Evolutionary conservation across 345 rosid genomes (phyloP), one percentile per base, ranked within the genome.

Genomic region (Salix brachista): DNA sequence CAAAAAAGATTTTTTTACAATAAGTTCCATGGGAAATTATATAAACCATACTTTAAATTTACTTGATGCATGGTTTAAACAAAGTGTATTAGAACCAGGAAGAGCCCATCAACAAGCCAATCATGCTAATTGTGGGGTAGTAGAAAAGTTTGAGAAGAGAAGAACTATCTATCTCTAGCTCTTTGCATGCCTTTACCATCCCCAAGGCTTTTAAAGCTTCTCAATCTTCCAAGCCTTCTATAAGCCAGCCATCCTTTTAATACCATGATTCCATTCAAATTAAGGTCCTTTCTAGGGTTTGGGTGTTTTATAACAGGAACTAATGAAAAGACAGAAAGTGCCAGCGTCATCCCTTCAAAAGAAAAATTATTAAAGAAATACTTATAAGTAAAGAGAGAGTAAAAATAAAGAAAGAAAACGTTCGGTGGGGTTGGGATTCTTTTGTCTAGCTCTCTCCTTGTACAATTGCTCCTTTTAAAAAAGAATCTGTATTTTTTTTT

Each of bases 251-350:
- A 60, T 71, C 75, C 74, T 86, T 86, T 84, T 76, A 66, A 72
- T 75, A 65, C 54, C 80, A 78, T 41, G 44, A 41, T 80, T 80
- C 80, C 79, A 82, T 81, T 86, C 85, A 87, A 85, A 85, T 83
- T 83, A 84, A 75, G 60, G 26, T 61, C 83, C 90, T 86, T 86
- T 87, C 44, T 86, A 78, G 82, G 90, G 85, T 83, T 88, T 84
- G 88, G 91, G 92, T 83, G 88, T 88, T 84, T 86, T 85, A 83
- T 86, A 84, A 85, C 85, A 83, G 79, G 80, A 82, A 77, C 80
- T 52, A 82, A 84, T 50, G 85, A 84, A 79, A 78, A 81, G 80
- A 78, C 69, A 86, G 70, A 88, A 88, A 87, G 88, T 72, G 81
- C 74, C 83, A 80, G 80, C 75, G 78, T 85, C 89, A 82, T 69